Evolutionary conservation across 495 filamentous ascomycete species (phyloP).

Genomic region (Chaetomium cochliodes): DNA sequence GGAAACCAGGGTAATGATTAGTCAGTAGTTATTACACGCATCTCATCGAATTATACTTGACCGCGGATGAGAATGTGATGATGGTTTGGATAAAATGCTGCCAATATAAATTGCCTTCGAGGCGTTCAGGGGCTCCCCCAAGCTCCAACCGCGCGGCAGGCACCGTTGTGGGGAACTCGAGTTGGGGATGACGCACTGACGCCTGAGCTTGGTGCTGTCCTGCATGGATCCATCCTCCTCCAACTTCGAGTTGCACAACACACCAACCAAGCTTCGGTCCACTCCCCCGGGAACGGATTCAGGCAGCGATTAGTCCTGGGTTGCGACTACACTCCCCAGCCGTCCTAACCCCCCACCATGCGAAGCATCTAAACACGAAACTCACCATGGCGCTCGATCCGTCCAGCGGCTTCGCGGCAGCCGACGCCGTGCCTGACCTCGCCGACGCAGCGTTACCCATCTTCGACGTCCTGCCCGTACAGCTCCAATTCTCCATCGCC

Average conservation of each 20-base stretch:
- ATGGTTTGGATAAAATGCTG: no score
- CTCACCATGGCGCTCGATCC: constrained; percentile 49
- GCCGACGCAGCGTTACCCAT: constrained; percentile 68
- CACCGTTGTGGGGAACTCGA: not conserved
- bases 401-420: constrained; percentile 52
- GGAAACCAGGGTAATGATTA: constrained; percentile 8
- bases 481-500: constrained; percentile 86
- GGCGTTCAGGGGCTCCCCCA: no score
- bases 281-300: not conserved
- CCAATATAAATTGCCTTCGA: no score
- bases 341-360: constrained; percentile 4
- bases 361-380: constrained; percentile 5
- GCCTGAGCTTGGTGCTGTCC: not conserved
- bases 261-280: not conserved
- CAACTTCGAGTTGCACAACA: constrained; percentile 1
- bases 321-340: not conserved
- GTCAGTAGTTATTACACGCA: not conserved
- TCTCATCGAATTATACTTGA: not conserved
- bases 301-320: not conserved
- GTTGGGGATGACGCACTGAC: constrained; percentile 2
- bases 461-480: constrained; percentile 87
- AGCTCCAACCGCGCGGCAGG: not conserved
- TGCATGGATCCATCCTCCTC: not conserved
- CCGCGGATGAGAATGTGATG: no score
- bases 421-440: constrained; percentile 54